Evolutionary conservation across 2,329 filamentous ascomycete genomes (phyloP), one percentile per base, ranked within the genome.

Genomic region (Fusarium lyarnte): DNA sequence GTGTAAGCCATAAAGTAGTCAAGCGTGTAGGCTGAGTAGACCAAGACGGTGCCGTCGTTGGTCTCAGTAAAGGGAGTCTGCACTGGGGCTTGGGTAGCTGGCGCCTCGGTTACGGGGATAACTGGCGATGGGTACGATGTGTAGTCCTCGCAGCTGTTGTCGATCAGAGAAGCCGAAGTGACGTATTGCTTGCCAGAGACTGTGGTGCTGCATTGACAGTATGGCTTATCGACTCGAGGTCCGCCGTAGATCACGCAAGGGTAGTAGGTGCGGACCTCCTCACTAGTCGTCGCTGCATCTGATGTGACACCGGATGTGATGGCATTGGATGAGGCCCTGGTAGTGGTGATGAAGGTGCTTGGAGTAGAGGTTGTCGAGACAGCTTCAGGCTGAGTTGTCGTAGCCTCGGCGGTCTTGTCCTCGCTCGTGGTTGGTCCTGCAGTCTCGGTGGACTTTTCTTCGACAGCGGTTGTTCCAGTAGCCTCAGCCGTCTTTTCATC

Each of bases 151-250:
- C 64, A 67, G 9, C 21, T n/a, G 17, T 52, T 25, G 19, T 59
- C 52, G 17, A 67, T 47, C 27, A 67, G 21, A n/a, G 52, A 25
- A 13, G 60, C 41, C 3, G 60, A 43, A 5, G 51, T 33, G 14
- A 65, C 19, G 23, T 65, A 67, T n/a, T 53, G 60, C 39, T 53
- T 47, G 12, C 36, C 64, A 12, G 33, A 41, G 25, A 65, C 29
- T 3, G 64, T 67, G 17, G 64, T 66, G 8, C 23, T 25, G n/a
- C 64, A 67, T n/a, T 66, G 53, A 8, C 64, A 67, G 41, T 67
- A 65, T 13, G 64, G 45, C 12, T 38, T 54, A 13, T 29, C 35
- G 21, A 67, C 61, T 4, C 53, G 46, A 12, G 64, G 64, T 8
- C 64, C 64, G 1, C 61, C 64, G n/a, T 21, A 33, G 25, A 59